phyloP scores from a whole-genome alignment of 2,329 filamentous ascomycete genomes.

The Bipolaris victoriae region DNA sequence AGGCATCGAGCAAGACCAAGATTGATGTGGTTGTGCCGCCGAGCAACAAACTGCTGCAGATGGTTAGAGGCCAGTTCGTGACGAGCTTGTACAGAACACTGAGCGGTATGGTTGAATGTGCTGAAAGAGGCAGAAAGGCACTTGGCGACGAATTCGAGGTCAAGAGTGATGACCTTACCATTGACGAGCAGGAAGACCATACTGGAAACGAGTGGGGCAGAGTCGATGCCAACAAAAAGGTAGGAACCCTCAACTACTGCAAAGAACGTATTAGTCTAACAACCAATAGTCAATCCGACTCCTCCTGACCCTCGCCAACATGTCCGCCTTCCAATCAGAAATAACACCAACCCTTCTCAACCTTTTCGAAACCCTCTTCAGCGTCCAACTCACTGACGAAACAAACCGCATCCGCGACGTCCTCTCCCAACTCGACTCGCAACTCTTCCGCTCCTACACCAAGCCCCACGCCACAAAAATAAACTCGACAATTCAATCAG shows the following conservation, averaged over 20 bases:
- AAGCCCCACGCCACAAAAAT: slow-evolving; percentile 64
- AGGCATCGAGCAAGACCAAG: slow-evolving; percentile 76
- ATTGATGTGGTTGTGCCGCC: slow-evolving; percentile 86
- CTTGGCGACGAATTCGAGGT: slow-evolving; percentile 62
- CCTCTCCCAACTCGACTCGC: slow-evolving; percentile 84
- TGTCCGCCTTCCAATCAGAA: slow-evolving; percentile 80
- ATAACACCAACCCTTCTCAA: slow-evolving; percentile 87
- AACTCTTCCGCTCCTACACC: slow-evolving; percentile 92
- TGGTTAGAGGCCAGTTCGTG: slow-evolving; percentile 90
- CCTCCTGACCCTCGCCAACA: slow-evolving; percentile 90
- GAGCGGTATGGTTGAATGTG: slow-evolving; percentile 96
- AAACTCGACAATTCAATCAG: slow-evolving; percentile 71
- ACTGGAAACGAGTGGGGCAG: slow-evolving; percentile 35
- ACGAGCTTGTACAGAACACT: slow-evolving; percentile 92
- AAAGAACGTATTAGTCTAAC: background rate
- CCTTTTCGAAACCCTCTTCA: slow-evolving; percentile 92
- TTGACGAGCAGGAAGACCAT: slow-evolving; percentile 38
- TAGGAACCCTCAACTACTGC: slow-evolving; percentile 19
- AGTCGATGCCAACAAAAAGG: slow-evolving; percentile 47
- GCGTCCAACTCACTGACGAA: slow-evolving; percentile 92
- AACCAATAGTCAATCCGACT: slow-evolving; percentile 78
- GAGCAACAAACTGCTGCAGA: slow-evolving; percentile 83
- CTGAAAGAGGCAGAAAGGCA: slow-evolving; percentile 74
- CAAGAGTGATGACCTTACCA: slow-evolving; percentile 57
- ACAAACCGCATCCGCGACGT: slow-evolving; percentile 90